A percentile compares a stretch with the other conserved stretches of the same genome.
Conservation (phyloP, 1,139 yeast species). For the Candida frijolesensis region DNA sequence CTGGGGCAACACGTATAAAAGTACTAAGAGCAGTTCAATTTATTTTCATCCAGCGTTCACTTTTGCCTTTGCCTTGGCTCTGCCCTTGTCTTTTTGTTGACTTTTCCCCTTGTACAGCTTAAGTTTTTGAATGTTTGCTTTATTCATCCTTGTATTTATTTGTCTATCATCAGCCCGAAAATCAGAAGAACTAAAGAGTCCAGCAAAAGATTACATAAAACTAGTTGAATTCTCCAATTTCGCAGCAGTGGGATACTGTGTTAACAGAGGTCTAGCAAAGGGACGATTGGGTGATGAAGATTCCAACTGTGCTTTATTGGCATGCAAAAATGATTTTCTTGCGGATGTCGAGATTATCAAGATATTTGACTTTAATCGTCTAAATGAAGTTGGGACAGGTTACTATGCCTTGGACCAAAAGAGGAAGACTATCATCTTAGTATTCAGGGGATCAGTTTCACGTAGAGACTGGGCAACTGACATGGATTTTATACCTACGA, state of each 20-base stretch:
- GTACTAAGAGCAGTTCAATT: not conserved
- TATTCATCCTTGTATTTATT: constrained; percentile 5
- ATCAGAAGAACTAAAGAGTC: not conserved
- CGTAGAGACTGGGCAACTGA: constrained; percentile 60
- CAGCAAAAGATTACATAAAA: constrained; percentile 26
- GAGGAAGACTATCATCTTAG: constrained; percentile 38
- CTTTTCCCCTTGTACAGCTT: not conserved
- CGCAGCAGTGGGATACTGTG: constrained; percentile 42
- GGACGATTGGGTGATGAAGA: constrained; percentile 26
- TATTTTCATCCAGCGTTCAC: constrained; percentile 1
- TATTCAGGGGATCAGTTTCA: constrained; percentile 61
- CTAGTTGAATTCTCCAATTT: constrained; percentile 37
- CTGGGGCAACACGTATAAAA: not conserved
- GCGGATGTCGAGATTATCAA: constrained; percentile 32
- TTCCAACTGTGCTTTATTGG: constrained; percentile 24
- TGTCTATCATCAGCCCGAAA: constrained; percentile 4
- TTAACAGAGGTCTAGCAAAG: constrained; percentile 29
- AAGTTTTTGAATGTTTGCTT: constrained; percentile 2
- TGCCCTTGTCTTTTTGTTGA: not conserved
- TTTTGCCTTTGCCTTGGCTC: not conserved
- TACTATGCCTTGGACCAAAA: constrained; percentile 45
- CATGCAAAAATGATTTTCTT: constrained; percentile 24
- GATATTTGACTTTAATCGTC: constrained; percentile 41
- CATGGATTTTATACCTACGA: constrained; percentile 44
- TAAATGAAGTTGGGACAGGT: constrained; percentile 56